Evolutionary conservation across 75 land plant species (phyloP).

Genomic region (Sequoia sempervirens): DNA sequence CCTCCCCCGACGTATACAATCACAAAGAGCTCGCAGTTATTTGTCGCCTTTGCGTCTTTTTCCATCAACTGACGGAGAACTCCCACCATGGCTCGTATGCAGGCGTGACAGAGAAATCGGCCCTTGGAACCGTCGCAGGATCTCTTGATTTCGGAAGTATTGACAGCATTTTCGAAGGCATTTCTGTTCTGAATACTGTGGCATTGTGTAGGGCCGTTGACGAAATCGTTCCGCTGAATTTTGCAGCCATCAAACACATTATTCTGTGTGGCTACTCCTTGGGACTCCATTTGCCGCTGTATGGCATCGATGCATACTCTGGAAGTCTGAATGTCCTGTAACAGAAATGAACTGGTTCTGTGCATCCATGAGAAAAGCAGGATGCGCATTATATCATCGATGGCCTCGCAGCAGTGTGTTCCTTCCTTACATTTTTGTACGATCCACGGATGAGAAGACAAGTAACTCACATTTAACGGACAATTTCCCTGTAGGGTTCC

Average conservation of each 20-base stretch:
- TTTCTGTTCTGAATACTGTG: neutral
- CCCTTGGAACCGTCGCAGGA: neutral
- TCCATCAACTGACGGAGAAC: neutral
- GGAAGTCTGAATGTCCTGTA: neutral
- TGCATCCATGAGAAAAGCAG: conserved; percentile 8
- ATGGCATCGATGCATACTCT: neutral
- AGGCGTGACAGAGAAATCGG: neutral
- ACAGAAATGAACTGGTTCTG: neutral
- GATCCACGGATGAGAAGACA: neutral
- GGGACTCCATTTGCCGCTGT: neutral
- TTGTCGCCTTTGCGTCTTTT: neutral
- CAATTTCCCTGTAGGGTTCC: neutral
- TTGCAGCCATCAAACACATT: neutral
- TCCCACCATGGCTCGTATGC: neutral
- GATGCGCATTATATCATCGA: neutral
- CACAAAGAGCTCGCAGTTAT: neutral
- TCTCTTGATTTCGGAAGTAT: neutral
- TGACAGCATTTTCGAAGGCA: neutral
- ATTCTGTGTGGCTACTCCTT: neutral
- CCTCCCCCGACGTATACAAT: neutral
- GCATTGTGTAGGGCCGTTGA: neutral
- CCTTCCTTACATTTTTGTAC: neutral
- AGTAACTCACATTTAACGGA: neutral
- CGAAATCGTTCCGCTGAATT: neutral
- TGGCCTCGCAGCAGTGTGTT: conserved; percentile 1